These are phyloP conservation scores for Fraxinus baroniana DNA, from an alignment of 305 asterid genomes.

Conservation along the genomic window DNA sequence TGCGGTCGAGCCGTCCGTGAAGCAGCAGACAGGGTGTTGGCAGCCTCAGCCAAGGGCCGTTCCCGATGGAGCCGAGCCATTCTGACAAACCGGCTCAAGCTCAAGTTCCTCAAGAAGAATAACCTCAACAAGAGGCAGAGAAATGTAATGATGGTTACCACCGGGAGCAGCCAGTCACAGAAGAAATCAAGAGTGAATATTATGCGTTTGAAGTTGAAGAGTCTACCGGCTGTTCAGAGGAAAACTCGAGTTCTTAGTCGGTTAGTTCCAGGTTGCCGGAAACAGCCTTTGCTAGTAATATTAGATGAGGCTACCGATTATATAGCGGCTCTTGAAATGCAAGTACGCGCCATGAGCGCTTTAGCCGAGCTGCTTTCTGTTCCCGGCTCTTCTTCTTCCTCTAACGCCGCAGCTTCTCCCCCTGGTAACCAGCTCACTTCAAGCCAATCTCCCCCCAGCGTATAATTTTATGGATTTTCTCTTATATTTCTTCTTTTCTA, in stretches of 20 bases:
- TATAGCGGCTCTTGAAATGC: conserved; percentile 95
- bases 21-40: conserved; percentile 77
- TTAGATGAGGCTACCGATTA: conserved; percentile 88
- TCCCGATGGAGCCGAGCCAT: conserved; percentile 96
- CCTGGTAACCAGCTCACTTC: conserved; percentile 30
- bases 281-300: conserved; percentile 83
- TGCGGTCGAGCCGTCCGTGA: conserved; percentile 67
- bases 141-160: conserved; percentile 33
- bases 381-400: conserved; percentile 41
- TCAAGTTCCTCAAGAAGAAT: conserved; percentile 72
- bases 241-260: conserved; percentile 68
- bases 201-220: conserved; percentile 61
- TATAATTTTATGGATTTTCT: conserved; percentile 24
- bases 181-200: conserved; percentile 67
- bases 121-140: conserved; percentile 47
- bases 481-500: not conserved
- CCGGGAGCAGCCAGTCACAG: conserved; percentile 49
- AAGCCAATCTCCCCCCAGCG: conserved; percentile 39
- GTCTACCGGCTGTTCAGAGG: conserved; percentile 73
- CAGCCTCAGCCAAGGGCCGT: conserved; percentile 84
- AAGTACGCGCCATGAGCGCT: conserved; percentile 92
- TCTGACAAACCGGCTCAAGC: conserved; percentile 65
- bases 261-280: conserved; percentile 94
- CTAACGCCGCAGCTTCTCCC: conserved; percentile 22
- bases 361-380: conserved; percentile 71